These are phyloP conservation scores for Chaetomiaceae sp. DNA, from an alignment of 2,329 filamentous ascomycete genomes.

Conservation along the genomic window DNA sequence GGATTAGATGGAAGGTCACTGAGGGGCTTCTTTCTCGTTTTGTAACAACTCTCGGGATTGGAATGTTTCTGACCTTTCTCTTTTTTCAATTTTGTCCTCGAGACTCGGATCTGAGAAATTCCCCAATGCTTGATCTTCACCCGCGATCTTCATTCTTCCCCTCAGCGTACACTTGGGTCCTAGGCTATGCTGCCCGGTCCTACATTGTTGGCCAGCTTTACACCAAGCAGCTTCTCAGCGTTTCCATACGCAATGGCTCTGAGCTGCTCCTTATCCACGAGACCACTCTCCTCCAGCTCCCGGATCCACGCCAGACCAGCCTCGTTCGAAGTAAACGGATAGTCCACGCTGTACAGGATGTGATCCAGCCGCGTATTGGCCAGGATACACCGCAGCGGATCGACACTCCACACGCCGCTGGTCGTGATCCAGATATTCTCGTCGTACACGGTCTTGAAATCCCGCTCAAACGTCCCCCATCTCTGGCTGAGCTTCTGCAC, in stretches of 20 bases:
- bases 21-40: too few relatives aligned
- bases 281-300: conserved; percentile 44
- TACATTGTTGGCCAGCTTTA: background rate
- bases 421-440: conserved; percentile 56
- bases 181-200: too few relatives aligned
- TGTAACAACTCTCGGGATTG: too few relatives aligned
- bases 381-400: conserved; percentile 42
- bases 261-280: conserved; percentile 46
- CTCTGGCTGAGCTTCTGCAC: conserved; percentile 31
- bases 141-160: too few relatives aligned
- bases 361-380: conserved; percentile 44
- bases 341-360: conserved; percentile 55
- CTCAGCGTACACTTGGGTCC: too few relatives aligned
- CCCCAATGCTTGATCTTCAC: too few relatives aligned
- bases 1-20: too few relatives aligned
- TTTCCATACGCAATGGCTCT: conserved; percentile 48
- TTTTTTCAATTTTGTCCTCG: too few relatives aligned
- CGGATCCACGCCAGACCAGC: conserved; percentile 45
- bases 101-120: too few relatives aligned
- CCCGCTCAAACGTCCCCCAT: conserved; percentile 32
- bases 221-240: conserved; percentile 42
- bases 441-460: conserved; percentile 48
- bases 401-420: conserved; percentile 48
- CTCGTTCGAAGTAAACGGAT: conserved; percentile 50
- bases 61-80: too few relatives aligned